phyloP scores from a whole-genome alignment of 2,329 filamentous ascomycete species.

The Penicillium sp. region DNA sequence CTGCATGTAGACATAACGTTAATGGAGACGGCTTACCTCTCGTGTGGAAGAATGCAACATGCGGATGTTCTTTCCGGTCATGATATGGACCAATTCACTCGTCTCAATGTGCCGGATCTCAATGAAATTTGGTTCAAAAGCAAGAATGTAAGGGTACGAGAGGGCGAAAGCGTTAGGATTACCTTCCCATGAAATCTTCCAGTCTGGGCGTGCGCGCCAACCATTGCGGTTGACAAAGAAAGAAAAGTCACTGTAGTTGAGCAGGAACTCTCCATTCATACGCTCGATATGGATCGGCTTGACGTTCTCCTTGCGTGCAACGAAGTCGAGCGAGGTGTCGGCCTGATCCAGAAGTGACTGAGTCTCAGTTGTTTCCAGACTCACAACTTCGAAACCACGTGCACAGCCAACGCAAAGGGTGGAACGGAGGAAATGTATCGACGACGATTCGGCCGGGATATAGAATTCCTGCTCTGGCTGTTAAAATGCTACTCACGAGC shows the following conservation, averaged over 20 bases:
- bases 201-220: constrained; percentile 90
- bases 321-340: constrained; percentile 94
- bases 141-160: constrained; percentile 91
- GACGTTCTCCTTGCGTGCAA: constrained; percentile 83
- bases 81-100: constrained; percentile 80
- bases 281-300: constrained; percentile 96
- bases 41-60: constrained; percentile 96
- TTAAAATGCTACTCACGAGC: no score
- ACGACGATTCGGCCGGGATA: constrained; percentile 92
- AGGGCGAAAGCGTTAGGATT: constrained; percentile 84
- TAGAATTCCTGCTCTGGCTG: constrained; percentile 99
- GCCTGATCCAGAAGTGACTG: constrained; percentile 94
- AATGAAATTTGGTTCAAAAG: constrained; percentile 95
- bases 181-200: constrained; percentile 96
- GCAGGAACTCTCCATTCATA: constrained; percentile 88
- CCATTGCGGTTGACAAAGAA: constrained; percentile 99
- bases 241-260: constrained; percentile 97
- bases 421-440: constrained; percentile 91
- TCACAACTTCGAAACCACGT: constrained; percentile 92
- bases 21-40: constrained; percentile 59
- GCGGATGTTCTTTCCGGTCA: constrained; percentile 90
- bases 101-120: constrained; percentile 94
- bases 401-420: constrained; percentile 95
- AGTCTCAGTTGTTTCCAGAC: constrained; percentile 91
- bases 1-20: no score